phyloP scores from a whole-genome alignment of 78 protist genomes.

The Dictyostelium firmibasis region DNA sequence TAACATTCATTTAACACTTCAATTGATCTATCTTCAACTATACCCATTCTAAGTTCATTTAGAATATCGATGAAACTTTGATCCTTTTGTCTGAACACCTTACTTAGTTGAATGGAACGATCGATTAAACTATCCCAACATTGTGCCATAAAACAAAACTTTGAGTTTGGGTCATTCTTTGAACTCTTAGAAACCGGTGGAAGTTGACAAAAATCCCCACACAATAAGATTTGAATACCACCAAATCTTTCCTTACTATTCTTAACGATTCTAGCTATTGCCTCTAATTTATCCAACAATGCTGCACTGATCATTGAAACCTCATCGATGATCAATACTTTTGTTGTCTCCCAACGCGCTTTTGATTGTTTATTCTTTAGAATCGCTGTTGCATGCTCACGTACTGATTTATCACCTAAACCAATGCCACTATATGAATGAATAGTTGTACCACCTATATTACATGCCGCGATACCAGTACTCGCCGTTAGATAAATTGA shows the following conservation, averaged over 20 bases:
- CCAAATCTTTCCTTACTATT: conserved; percentile 84
- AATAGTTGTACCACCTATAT: conserved; percentile 91
- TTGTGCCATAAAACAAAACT: conserved; percentile 57
- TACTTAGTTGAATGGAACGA: not conserved
- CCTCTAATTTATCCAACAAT: conserved; percentile 87
- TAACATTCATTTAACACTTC: not conserved
- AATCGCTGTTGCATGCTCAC: not conserved
- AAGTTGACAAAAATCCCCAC: conserved; percentile 92
- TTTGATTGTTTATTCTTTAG: not conserved
- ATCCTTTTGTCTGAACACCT: conserved; percentile 75
- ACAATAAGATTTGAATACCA: conserved; percentile 88
- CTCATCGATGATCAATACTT: conserved; percentile 90
- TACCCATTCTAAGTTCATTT: conserved; percentile 64
- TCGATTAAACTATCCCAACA: conserved; percentile 35
- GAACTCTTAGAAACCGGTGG: conserved; percentile 81
- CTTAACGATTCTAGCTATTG: conserved; percentile 56
- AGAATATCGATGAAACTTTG: conserved; percentile 25
- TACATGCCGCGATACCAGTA: conserved; percentile 92
- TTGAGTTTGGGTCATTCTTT: not conserved
- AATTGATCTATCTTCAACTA: not conserved
- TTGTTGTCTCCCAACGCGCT: conserved; percentile 62
- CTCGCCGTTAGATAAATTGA: conserved; percentile 65
- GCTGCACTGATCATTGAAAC: conserved; percentile 87
- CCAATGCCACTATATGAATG: conserved; percentile 82
- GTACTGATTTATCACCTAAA: conserved; percentile 22